phyloP scores from a whole-genome alignment of 495 filamentous ascomycete genomes.

The Penicillium odoratum region DNA sequence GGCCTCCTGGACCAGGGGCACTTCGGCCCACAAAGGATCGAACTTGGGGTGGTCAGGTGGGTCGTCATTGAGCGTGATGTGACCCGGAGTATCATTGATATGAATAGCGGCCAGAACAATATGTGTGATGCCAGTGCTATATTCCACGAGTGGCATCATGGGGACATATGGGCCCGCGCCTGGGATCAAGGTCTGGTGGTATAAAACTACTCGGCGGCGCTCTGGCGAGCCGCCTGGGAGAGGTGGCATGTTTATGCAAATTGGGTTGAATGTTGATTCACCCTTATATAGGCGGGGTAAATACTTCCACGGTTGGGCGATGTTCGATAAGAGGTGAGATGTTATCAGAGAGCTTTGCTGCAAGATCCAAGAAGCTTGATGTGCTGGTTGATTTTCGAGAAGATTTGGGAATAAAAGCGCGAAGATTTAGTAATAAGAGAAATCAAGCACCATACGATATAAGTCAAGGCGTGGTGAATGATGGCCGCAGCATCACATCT shows the following conservation, averaged over 20 bases:
- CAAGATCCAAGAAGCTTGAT: background rate
- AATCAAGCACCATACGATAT: background rate
- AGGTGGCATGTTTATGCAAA: slow-evolving; percentile 34
- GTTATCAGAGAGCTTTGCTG: background rate
- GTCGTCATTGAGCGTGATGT: slow-evolving; percentile 76
- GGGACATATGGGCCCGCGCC: slow-evolving; percentile 60
- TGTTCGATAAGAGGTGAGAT: background rate
- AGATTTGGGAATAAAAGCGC: background rate
- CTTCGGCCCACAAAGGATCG: slow-evolving; percentile 66
- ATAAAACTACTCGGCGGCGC: slow-evolving; percentile 58
- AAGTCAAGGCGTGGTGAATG: background rate
- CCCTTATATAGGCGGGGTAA: background rate
- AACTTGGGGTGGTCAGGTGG: slow-evolving; percentile 57
- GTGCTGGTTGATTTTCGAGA: rapidly evolving
- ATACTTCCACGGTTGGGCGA: background rate
- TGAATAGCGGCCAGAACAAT: slow-evolving; percentile 79
- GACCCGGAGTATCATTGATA: slow-evolving; percentile 60
- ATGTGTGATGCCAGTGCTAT: slow-evolving; percentile 65
- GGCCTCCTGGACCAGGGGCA: slow-evolving; percentile 58
- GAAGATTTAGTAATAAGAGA: background rate
- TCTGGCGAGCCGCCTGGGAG: slow-evolving; percentile 25
- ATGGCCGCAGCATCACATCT: background rate
- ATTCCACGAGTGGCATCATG: slow-evolving; percentile 65
- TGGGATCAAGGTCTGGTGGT: slow-evolving; percentile 69
- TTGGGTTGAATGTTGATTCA: background rate